Evolutionary conservation across 371 early-diverging fungal species (phyloP), one percentile per base, ranked within the genome.

Genomic region (Catenaria anguillulae): DNA sequence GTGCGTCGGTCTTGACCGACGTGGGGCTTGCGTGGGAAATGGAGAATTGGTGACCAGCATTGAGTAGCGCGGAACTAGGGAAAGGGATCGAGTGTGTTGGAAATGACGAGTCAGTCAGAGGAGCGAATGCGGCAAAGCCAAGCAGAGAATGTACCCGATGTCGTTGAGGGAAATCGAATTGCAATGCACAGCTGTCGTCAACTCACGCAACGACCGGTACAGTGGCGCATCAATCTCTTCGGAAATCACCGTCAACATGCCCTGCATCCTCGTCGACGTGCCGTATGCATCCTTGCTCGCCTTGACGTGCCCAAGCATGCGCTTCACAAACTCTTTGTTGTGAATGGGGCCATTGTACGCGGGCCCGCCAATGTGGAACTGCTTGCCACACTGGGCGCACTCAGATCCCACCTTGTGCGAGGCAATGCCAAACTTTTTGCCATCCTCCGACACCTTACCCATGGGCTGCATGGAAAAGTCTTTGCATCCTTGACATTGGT

Each of bases 1-100:
- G 97, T 0, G 98, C 99, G 73, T 94, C 77, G 0, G 99, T 98
- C 73, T 99, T 99, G 66, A 99, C 75, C 0, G 90, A 81, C 52
- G 82, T 84, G 21, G 86, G 78, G 5, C 75, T 69, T 61, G 90
- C 87, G 77, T 99, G 99, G 21, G 95, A 86, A 3, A 84, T 75
- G 15, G 98, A 97, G 0, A 93, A 92, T 62, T 83, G 75, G 79
- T 89, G 97, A 1, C 93, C 95, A 43, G 86, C 82, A 69, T 98
- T 89, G 13, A 92, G 80, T 40, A 99, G 72, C 4, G 95, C 99
- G 42, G 94, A 35, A 54, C 37, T n/a, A n/a, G n/a, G n/a, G n/a
- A n/a, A n/a, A n/a, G n/a, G n/a, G 4, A 35, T 35, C 62, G 23
- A 33, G 33, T 66, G 34, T 21, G 40, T 58, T 19, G 33, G 4